These are phyloP conservation scores for Acanthamoeba sp. DNA, from an alignment of 208 protist species.

Conservation along the genomic window DNA sequence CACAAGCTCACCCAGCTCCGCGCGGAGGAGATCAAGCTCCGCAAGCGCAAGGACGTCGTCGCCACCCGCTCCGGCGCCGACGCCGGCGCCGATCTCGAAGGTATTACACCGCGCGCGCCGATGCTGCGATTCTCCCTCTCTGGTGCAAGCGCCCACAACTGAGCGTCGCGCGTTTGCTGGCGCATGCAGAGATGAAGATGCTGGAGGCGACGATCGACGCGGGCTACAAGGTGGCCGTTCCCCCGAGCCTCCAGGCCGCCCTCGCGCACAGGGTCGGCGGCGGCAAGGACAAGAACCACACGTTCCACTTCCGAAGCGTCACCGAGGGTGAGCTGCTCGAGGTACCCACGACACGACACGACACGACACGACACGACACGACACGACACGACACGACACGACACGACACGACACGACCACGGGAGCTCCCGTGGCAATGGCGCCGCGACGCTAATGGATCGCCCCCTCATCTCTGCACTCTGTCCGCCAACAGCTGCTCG, in stretches of 20 bases:
- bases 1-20: neutral
- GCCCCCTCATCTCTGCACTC: no score
- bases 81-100: neutral
- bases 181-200: neutral
- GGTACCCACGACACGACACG: no score
- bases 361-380: no score
- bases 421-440: no score
- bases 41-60: constrained; percentile 5
- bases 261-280: neutral
- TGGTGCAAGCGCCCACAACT: no score
- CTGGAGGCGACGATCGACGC: neutral
- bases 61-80: neutral
- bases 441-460: no score
- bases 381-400: no score
- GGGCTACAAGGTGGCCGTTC: constrained; percentile 4
- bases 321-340: neutral
- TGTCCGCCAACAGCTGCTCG: neutral
- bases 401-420: no score
- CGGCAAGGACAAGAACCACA: neutral
- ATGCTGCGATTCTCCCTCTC: no score
- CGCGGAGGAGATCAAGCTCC: neutral
- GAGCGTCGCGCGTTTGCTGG: no score
- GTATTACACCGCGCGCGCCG: no score
- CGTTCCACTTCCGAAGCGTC: constrained; percentile 25
- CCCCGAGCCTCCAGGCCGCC: neutral